Base-by-base conservation (phyloP, 2,329 filamentous ascomycete species). In the Fusarium acutatum region DNA sequence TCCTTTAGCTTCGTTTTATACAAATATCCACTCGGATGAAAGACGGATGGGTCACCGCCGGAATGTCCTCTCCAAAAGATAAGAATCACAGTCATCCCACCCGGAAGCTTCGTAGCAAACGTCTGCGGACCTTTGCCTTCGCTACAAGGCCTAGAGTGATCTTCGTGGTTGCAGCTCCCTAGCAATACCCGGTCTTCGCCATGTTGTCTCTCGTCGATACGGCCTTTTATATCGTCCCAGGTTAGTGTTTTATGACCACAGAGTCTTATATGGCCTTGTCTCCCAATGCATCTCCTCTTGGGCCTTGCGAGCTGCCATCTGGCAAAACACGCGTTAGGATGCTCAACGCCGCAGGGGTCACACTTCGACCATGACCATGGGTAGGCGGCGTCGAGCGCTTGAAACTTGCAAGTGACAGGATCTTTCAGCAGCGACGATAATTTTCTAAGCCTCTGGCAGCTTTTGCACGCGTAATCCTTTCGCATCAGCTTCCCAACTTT, bases 331-430 rank as follows among this genome's bases (percentile, higher is more conserved):
- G 5, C 41, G 7, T 44, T 6, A 26, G 41, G 41, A 26, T 44
- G 41, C 8, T 44, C 24, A 14, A 44, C 24, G 2, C 12, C 41
- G 12, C 41, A 44, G 7, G 41, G 41, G 12, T 26, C 24, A 6
- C 41, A 44, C 24, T 44, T 26, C 1, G 17, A 44, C 41, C 41
- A 26, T 44, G 7, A 44, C 11, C 3, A 12, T 12, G 17, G 2
- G 41, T 6, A 4, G 24, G 17, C 7, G 3, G n/a, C n/a, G n/a
- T 6, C 4, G 7, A 13, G 7, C 3, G 3, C 17, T 20, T 26
- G 24, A 9, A 26, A 44, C 5, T 44, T 26, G 24, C 24, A 44
- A 26, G 41, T 26, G 12, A 13, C 17, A 13, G 9, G 10, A 26
- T 18, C 15, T 18, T 43, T 11, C 0, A 3, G 11, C 12, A 7